Base-by-base conservation (phyloP, 1,139 yeast species). In the Hanseniaspora uvarum region DNA sequence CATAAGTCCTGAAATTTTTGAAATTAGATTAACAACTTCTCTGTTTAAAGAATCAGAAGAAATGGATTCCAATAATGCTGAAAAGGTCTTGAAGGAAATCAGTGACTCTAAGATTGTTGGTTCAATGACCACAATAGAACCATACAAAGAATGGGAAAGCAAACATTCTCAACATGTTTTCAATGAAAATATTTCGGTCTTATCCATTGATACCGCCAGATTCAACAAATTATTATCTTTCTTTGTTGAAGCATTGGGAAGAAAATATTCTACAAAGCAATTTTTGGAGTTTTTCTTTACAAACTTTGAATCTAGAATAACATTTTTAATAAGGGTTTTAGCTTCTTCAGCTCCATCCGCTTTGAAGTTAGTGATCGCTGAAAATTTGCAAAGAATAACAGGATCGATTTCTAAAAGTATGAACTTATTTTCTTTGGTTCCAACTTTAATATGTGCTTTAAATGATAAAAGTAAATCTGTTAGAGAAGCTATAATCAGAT, bases 21-120 rank as follows among this genome's bases (percentile, higher is more conserved):
- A 86, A 68, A 76, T 86, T 73, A 72, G 75, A 56, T 70, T 86
- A 52, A 83, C 85, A 70, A 73, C 82, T 1, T 80, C 87, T 1
- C 70, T 83, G 56, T 65, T 68, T 31, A 56, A 63, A 1, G 50
- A 59, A 10, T 57, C 60, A 30, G 65, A 63, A 14, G 62, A 60
- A 18, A 47, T 59, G 45, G 70, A 67, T 31, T 68, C 66, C 21
- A 30, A 31, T n/a, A 39, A 48, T 38, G 51, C 51, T 30, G 53
- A 48, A 18, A 39, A 39, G 18, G 34, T 53, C 28, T 60, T 65
- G 38, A 63, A 66, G 24, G 68, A 68, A 28, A 64, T 63, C 14
- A 61, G 68, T 14, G 56, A 63, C 11, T 64, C 66, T 31, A 63
- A 63, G 23, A 63, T 62, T n/a, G 59, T 61, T n/a, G 68, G 66